Base-by-base conservation (phyloP, 805 yeast genomes). In the Yamadazyma kitorensis region DNA sequence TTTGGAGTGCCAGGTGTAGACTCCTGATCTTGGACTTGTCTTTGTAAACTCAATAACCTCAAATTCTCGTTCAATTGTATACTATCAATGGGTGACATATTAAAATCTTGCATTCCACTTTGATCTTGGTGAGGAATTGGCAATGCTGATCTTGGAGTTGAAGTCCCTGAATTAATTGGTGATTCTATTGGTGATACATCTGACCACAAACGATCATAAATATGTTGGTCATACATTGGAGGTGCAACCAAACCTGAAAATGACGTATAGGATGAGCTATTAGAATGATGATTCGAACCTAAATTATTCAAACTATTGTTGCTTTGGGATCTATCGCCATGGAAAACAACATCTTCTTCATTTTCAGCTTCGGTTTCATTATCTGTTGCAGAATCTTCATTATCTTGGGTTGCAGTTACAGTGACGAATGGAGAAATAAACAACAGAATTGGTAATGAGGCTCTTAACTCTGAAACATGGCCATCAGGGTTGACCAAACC, bases 381-480 rank as follows among this genome's bases (percentile, higher is more conserved):
- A 14, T 37, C 41, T 31, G 36, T 6, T 39, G 45, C n/a, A 32
- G 20, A 22, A 19, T 54, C 51, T 28, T 52, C 57, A 10, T 32
- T 43, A 14, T 36, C 39, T 12, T 31, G 34, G 57, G 41, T 56
- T 64, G 82, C 80, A 12, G 76, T 66, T 12, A 91, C 68, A 1
- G 91, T 75, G 4, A 93, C 84, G 55, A 85, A 84, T 5, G 98
- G 97, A 4, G 78, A 70, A 17, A 87, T 81, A 56, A 82, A 86
- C 21, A 86, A 56, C 18, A 72, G 74, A 4, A 91, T 69, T 0
- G 98, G 98, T 43, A 91, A 65, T 0, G 96, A 82, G 0, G 97
- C 97, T 20, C 98, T 70, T 32, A 91, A 67, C 56, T 89, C 97
- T 0, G 96, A 86, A 3, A 82, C 80, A 53, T 91, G 98, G 3